A percentile compares a stretch with the other conserved stretches of the same genome.
Conservation (phyloP, 106 monocot species). For the Iris macrosiphon region DNA sequence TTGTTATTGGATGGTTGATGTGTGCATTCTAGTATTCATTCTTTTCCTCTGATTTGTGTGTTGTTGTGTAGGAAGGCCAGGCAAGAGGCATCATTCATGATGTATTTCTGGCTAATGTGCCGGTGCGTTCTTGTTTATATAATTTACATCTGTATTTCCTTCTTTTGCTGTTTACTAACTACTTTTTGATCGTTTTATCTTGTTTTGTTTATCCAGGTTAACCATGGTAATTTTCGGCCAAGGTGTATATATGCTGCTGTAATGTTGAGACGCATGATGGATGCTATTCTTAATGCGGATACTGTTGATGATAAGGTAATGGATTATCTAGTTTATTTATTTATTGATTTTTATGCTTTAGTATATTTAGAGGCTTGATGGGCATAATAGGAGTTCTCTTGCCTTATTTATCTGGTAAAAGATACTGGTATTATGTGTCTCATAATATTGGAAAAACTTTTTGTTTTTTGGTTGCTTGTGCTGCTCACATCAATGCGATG, state of each 20-base stretch:
- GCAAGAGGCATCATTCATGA: conserved; percentile 66
- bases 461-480: no score
- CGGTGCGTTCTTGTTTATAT: conserved; percentile 41
- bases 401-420: no score
- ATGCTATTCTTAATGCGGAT: conserved; percentile 78
- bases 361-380: no score
- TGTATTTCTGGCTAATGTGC: conserved; percentile 95
- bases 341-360: no score
- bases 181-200: background rate
- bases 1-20: no score
- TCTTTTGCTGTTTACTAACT: background rate
- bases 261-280: conserved; percentile 97
- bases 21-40: no score
- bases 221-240: conserved; percentile 50
- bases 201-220: conserved; percentile 37
- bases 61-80: conserved; percentile 55
- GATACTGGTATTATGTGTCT: no score
- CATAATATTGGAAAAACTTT: no score
- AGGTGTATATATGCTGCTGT: conserved; percentile 93
- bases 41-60: no score
- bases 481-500: no score
- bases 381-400: no score
- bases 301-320: conserved; percentile 92
- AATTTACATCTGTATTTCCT: background rate
- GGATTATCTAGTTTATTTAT: background rate